Evolutionary conservation across 2,329 filamentous ascomycete species (phyloP), one percentile per base, ranked within the genome.

Genomic region (Cladosporium velox): DNA sequence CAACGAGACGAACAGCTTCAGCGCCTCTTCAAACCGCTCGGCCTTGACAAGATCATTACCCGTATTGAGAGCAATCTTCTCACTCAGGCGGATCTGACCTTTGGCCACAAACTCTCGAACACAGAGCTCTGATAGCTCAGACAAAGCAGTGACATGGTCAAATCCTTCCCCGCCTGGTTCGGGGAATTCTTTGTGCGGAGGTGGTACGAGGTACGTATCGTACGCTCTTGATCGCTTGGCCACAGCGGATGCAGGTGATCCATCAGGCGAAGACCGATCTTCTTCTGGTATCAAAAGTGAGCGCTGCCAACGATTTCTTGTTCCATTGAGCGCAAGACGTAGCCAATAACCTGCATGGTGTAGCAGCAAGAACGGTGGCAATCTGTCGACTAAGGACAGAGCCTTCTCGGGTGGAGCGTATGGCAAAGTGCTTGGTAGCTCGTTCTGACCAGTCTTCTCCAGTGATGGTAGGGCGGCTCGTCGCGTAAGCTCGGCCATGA

Each of bases 261-360:
- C 83, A 11, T 80, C 83, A 11, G 86, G 85, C 11, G 84, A 77
- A 28, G 79, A 78, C 26, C 85, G 80, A 72, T 89, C 87, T 74
- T 89, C 87, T 58, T 84, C 81, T 24, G 87, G 85, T 52, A 88
- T 86, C 28, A 85, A 80, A 59, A 82, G 73, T 5, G 86, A 86
- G 55, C 84, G 78, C 15, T 77, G 70, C 67, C 83, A 83, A 26
- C 87, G 82, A 57, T 75, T 73, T 70, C 81, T 79, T 10, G 84
- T 80, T 71, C 86, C 82, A 59, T 82, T 83, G 14, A 83, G 82
- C 7, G 86, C 81, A 21, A 85, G 77, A 66, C 83, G 79, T 55
- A 85, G 76, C 86, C 86, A 89, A 74, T 89, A 89, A 1, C 87
- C 87, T 66, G 87, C 78, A 72, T 89, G 87, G 67, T 88, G 87